phyloP scores from a whole-genome alignment of 2,329 filamentous ascomycete genomes.

The Trichoderma brevicompactum region DNA sequence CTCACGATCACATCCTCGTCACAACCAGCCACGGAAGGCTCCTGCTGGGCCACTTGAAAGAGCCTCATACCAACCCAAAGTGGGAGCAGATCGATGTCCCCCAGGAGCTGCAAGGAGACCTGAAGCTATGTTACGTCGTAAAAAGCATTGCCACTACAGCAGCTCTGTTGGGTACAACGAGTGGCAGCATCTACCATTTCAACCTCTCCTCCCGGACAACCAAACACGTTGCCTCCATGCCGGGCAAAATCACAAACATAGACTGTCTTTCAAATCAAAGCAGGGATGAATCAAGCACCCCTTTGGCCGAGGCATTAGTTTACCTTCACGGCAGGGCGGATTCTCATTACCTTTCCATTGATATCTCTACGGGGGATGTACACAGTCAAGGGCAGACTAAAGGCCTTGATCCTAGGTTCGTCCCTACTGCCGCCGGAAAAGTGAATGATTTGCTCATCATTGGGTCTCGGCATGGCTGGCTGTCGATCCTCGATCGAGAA shows the following conservation, averaged over 20 bases:
- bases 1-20: constrained; percentile 56
- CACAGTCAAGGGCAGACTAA: constrained; percentile 40
- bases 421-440: constrained; percentile 53
- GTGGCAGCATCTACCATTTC: constrained; percentile 54
- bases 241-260: constrained; percentile 57
- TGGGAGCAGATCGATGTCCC: constrained; percentile 52
- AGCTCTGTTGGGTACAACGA: constrained; percentile 55
- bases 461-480: constrained; percentile 58
- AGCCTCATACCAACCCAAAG: constrained; percentile 27
- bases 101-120: constrained; percentile 42
- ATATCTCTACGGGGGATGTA: constrained; percentile 39
- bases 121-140: constrained; percentile 55
- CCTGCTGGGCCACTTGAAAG: constrained; percentile 50
- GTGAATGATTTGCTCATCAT: constrained; percentile 52
- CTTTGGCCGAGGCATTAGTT: constrained; percentile 47
- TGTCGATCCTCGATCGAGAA: constrained; percentile 44
- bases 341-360: constrained; percentile 50
- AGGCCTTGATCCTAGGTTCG: constrained; percentile 53
- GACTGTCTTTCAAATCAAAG: constrained; percentile 43
- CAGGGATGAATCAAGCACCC: neutral
- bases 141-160: constrained; percentile 45
- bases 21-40: constrained; percentile 65
- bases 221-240: constrained; percentile 45
- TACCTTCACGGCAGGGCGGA: constrained; percentile 52
- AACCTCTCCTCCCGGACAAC: constrained; percentile 36